Conservation (phyloP, 768 basidiomycete genomes). For the Phylloporus sp. region DNA sequence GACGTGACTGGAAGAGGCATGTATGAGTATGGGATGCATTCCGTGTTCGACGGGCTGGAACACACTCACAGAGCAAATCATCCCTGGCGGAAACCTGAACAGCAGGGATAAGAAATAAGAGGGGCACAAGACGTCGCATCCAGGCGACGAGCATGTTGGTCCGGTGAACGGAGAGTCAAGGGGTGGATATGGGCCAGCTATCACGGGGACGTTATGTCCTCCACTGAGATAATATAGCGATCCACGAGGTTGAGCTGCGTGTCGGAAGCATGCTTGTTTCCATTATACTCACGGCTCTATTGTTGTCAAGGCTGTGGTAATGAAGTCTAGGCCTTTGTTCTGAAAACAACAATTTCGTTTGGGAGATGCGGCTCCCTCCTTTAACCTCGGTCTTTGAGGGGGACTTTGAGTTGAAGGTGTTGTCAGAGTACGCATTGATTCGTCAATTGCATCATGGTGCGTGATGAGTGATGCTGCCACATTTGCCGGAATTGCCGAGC, state of each 20-base stretch:
- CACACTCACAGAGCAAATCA: conserved; percentile 55
- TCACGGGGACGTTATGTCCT: conserved; percentile 16
- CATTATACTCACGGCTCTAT: conserved; percentile 31
- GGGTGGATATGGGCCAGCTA: conserved; percentile 26
- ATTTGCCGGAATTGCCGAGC: neutral
- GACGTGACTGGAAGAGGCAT: conserved; percentile 57
- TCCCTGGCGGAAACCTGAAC: conserved; percentile 44
- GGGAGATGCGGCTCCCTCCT: neutral
- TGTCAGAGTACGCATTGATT: neutral
- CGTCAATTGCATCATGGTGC: neutral
- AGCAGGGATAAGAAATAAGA: conserved; percentile 38
- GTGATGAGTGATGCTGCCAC: neutral
- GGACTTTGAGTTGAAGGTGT: neutral
- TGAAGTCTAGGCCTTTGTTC: conserved; percentile 18
- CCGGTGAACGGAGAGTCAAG: conserved; percentile 11
- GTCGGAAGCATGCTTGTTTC: conserved; percentile 27
- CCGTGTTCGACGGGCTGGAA: neutral
- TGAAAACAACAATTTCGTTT: conserved; percentile 6
- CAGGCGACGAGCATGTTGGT: conserved; percentile 66
- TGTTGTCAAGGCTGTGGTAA: conserved; percentile 28
- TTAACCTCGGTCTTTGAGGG: too few relatives aligned
- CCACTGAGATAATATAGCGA: conserved; percentile 21
- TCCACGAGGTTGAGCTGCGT: conserved; percentile 18
- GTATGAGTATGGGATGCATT: neutral
- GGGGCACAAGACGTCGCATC: conserved; percentile 54